Base-by-base conservation (phyloP, 306 rosid species). In the Crotalaria pallida region DNA sequence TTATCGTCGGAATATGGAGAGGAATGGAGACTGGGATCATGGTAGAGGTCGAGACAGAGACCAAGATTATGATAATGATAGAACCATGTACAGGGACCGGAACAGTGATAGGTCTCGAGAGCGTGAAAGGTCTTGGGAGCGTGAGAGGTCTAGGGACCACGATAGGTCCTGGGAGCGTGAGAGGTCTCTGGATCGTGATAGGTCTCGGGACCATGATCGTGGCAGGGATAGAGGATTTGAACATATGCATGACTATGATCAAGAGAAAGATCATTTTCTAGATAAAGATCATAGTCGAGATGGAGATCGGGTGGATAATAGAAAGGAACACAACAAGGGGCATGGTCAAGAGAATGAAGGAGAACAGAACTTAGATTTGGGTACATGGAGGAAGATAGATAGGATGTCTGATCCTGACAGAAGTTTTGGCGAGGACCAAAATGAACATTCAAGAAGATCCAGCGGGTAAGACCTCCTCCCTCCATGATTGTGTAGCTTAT, bases 11-110 rank as follows among this genome's bases (percentile, higher is more conserved):
- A 69, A 75, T 43, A 60, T 45, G 56, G 96, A 86, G 73, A 86
- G 95, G 82, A 84, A 79, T 63, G 82, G 83, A 13, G 87, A 81
- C 60, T 85, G 89, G 92, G 92, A 73, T 50, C 81, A 79, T 4
- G 76, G 71, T n/a, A 78, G 88, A 71, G 85, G 77, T 60, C 70
- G 74, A 64, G 89, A 77, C 59, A 67, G 74, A 64, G 89, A 77
- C 59, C 75, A 80, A 45, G 88, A 81, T 34, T 80, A 85, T 80
- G 83, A 83, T 71, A 77, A 55, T 48, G 96, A 80, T 19, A 83
- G 79, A 77, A 84, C 77, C 59, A 82, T 88, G 23, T 79, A 78
- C n/a, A 74, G 80, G 51, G 80, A 79, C 73, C 83, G 81, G 62
- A 62, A 51, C 13, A 24, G 72, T 61, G 92, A 85, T 24, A 58